Base-by-base conservation (phyloP, 306 rosid genomes). In the Casuarina cunninghamiana region DNA sequence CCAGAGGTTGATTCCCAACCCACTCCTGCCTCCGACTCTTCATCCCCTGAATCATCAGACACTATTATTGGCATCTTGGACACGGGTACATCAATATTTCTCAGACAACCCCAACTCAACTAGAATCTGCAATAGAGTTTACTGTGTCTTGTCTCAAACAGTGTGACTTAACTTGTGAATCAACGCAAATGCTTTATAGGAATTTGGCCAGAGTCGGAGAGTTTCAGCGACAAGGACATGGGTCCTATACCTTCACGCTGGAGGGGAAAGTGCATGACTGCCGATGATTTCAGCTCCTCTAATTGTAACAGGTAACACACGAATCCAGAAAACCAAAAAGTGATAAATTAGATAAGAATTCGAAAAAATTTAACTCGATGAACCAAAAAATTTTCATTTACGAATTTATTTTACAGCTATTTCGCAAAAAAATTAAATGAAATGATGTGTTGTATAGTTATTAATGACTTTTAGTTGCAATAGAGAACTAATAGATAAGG, bases 141-240 rank as follows among this genome's bases (percentile, higher is more conserved):
- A 51, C 4, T 51, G 15, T 7, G 6, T 26, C 19, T 57, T 10
- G 19, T 57, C 65, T 57, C 13, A 21, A 21, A 57, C 4, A 10
- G 12, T 21, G 38, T 21, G 6, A 15, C 11, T 65, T 8, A n/a
- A 11, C 32, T 61, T 11, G 32, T 79, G 2, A 21, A 13, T 10
- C 7, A 19, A 55, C 48, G 58, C 7, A 0, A 9, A 57, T 57
- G 10, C 1, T 41, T 26, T 49, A 50, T 46, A 91, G 96, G 97
- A 3, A 82, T 94, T 82, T 92, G 97, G 97, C 98, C 95, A 0
- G 97, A 94, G 63, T 81, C 94, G 0, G 88, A 81, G 53, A 94
- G 98, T 63, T 94, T 92, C 49, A 17, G 2, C 3, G 97, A 90
- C 90, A 54, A 82, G 12, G 94, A 78, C n/a, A 79, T 87, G 85